Evolutionary conservation across 257 asterid species (phyloP).

Genomic region (Phtheirospermum japonicum): DNA sequence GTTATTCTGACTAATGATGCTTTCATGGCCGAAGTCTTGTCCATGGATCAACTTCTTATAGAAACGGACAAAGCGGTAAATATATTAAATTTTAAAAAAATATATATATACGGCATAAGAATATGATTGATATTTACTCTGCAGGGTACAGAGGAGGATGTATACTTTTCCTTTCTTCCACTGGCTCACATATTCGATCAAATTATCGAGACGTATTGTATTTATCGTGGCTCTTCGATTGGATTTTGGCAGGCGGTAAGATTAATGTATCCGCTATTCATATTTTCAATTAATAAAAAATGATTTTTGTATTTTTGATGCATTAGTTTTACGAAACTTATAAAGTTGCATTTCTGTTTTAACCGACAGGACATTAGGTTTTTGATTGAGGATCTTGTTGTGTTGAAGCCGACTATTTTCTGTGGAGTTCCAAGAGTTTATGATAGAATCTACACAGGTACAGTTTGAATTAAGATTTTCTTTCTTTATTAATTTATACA

Average conservation of each 20-base stretch:
- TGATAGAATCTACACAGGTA: conserved; percentile 81
- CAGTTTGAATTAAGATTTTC: neutral
- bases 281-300: neutral
- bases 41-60: conserved; percentile 62
- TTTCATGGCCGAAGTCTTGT: conserved; percentile 77
- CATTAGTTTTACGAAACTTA: too few relatives aligned
- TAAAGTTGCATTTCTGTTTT: too few relatives aligned
- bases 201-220: conserved; percentile 67
- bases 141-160: conserved; percentile 71
- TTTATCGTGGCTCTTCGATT: conserved; percentile 67
- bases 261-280: neutral
- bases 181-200: conserved; percentile 93
- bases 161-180: conserved; percentile 92
- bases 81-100: too few relatives aligned
- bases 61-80: conserved; percentile 67
- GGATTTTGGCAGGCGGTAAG: conserved; percentile 97
- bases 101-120: too few relatives aligned
- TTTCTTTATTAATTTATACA: neutral
- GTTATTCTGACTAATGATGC: conserved; percentile 71
- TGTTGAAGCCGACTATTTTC: conserved; percentile 77
- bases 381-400: conserved; percentile 80
- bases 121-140: too few relatives aligned
- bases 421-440: conserved; percentile 94
- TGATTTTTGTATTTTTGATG: conserved; percentile 7
- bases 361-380: conserved; percentile 86